Percentiles rank a stretch among this genome's conserved stretches.
These are phyloP conservation scores for Dipteronia sinensis DNA, from an alignment of 345 rosid species.

Conservation along the genomic window DNA sequence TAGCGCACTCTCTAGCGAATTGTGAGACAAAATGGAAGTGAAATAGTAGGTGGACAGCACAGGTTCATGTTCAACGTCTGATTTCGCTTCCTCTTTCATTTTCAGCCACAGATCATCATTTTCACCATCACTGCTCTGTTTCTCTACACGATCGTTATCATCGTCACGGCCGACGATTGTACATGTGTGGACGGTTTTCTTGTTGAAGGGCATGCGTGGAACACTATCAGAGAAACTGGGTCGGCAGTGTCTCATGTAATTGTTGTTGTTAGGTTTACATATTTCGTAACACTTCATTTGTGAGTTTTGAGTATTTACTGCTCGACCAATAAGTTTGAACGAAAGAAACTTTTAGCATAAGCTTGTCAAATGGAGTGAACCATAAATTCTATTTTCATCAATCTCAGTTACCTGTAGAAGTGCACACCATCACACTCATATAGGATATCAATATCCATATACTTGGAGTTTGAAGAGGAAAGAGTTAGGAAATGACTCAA, in stretches of 20 bases:
- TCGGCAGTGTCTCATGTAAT: conserved; percentile 39
- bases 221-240: conserved; percentile 38
- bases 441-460: no score
- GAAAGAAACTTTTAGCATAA: no score
- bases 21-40: conserved; percentile 65
- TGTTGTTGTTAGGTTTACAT: conserved; percentile 11
- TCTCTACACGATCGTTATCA: background rate
- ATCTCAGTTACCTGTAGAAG: no score
- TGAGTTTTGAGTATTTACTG: no score
- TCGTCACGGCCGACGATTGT: background rate
- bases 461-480: no score
- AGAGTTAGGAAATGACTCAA: no score
- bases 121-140: conserved; percentile 3
- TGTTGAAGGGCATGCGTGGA: conserved; percentile 32
- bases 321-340: no score
- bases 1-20: conserved; percentile 63
- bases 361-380: no score
- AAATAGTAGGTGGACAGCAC: conserved; percentile 65
- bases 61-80: conserved; percentile 67
- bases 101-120: conserved; percentile 49
- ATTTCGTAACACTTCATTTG: no score
- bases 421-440: no score
- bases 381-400: no score
- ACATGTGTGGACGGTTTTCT: conserved; percentile 20
- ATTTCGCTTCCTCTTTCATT: conserved; percentile 66